These are phyloP conservation scores for Chaetothyriales sp. DNA, from an alignment of 2,329 filamentous ascomycete genomes.

Conservation along the genomic window DNA sequence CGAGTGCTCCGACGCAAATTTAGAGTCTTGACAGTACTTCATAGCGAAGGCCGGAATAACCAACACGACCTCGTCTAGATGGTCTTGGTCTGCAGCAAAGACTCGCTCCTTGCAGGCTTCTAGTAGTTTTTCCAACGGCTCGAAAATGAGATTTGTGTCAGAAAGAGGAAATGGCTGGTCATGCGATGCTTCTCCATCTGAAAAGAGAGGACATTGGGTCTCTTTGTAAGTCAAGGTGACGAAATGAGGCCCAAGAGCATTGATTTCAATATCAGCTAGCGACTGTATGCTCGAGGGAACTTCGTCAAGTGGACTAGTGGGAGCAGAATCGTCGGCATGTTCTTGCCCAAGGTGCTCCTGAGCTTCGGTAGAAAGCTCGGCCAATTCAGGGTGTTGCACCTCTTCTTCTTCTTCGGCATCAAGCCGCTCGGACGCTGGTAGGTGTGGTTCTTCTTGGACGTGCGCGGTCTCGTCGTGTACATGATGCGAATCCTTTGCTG, in stretches of 20 bases:
- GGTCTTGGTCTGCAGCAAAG: slow-evolving; percentile 39
- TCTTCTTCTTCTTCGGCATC: not conserved
- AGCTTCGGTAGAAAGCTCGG: not conserved
- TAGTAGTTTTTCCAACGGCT: slow-evolving; percentile 41
- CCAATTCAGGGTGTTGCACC: not conserved
- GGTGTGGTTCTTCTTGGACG: not conserved
- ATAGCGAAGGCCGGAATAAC: slow-evolving; percentile 41
- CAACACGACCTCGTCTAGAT: slow-evolving; percentile 43
- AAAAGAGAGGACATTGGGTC: not conserved
- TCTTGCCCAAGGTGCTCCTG: not conserved
- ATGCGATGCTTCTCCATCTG: slow-evolving; percentile 36
- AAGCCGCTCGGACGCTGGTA: not conserved
- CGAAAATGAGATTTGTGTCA: slow-evolving; percentile 39
- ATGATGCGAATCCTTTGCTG: not conserved
- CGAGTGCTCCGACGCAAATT: slow-evolving; percentile 33
- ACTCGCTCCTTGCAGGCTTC: slow-evolving; percentile 33
- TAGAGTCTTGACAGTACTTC: slow-evolving; percentile 41
- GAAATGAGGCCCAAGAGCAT: not conserved
- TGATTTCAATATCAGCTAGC: not conserved
- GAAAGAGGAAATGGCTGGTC: slow-evolving; percentile 35
- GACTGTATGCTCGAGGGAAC: not conserved
- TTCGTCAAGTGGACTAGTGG: not conserved
- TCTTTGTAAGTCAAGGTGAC: not conserved
- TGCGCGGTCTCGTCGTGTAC: not conserved
- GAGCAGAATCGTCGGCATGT: not conserved